Evolutionary conservation across 2,329 filamentous ascomycete species (phyloP).

Genomic region (Penicillium sp.): DNA sequence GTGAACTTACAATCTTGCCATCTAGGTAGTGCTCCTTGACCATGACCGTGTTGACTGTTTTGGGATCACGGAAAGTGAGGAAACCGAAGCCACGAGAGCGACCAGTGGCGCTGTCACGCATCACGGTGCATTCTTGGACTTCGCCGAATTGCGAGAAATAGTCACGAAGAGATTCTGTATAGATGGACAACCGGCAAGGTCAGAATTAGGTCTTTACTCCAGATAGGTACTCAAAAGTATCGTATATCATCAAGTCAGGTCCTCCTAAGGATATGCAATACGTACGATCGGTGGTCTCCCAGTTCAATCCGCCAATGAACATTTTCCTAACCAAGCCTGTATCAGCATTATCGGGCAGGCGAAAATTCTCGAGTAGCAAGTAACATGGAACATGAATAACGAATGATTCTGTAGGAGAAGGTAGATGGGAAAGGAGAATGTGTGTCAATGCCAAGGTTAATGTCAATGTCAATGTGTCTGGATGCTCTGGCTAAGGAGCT

Average conservation of each 20-base stretch:
- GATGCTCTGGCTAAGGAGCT: constrained; percentile 23
- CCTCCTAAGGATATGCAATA: constrained; percentile 25
- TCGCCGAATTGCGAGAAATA: constrained; percentile 99
- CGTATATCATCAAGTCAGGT: background rate
- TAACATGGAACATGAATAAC: background rate
- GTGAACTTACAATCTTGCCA: constrained; percentile 85
- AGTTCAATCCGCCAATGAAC: constrained; percentile 98
- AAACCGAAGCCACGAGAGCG: constrained; percentile 96
- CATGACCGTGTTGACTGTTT: constrained; percentile 99
- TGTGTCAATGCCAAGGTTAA: background rate
- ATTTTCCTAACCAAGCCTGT: constrained; percentile 75
- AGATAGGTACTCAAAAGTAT: background rate
- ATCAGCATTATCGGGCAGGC: constrained; percentile 38
- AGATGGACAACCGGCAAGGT: background rate
- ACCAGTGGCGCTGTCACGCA: constrained; percentile 93
- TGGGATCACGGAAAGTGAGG: constrained; percentile 95
- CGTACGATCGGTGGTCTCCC: constrained; percentile 98
- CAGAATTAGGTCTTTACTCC: background rate
- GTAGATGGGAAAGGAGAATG: constrained; percentile 8
- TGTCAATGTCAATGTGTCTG: constrained; percentile 1
- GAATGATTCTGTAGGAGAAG: background rate
- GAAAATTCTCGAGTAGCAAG: background rate
- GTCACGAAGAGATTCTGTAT: constrained; percentile 86
- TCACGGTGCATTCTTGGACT: constrained; percentile 97
- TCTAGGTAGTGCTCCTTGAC: constrained; percentile 98